Conservation (phyloP, 345 rosid genomes). For the Pistacia integerrima region DNA sequence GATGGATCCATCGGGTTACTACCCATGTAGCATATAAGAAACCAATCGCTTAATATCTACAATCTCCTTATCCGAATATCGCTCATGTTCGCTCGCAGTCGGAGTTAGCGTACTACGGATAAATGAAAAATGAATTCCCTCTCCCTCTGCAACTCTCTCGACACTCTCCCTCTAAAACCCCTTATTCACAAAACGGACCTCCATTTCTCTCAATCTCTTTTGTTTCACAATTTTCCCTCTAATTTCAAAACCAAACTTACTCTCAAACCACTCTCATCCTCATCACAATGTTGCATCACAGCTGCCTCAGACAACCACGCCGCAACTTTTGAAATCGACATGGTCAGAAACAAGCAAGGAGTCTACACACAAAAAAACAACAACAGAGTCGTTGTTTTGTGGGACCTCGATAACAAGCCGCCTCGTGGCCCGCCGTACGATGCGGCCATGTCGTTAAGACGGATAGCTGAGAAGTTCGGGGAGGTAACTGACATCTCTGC, state of each 20-base stretch:
- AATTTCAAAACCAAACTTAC: slow-evolving; percentile 13
- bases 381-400: slow-evolving; percentile 75
- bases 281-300: slow-evolving; percentile 22
- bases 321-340: slow-evolving; percentile 65
- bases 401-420: slow-evolving; percentile 99
- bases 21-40: neutral
- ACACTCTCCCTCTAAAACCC: slow-evolving; percentile 30
- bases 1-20: neutral
- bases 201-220: slow-evolving; percentile 29
- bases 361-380: slow-evolving; percentile 60
- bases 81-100: too few species aligned
- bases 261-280: slow-evolving; percentile 10
- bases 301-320: slow-evolving; percentile 28
- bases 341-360: slow-evolving; percentile 79
- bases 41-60: neutral
- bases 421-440: slow-evolving; percentile 81
- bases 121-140: slow-evolving; percentile 29
- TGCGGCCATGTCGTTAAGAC: slow-evolving; percentile 66
- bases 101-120: neutral
- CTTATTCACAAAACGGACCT: slow-evolving; percentile 25
- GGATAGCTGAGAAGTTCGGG: slow-evolving; percentile 66
- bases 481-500: slow-evolving; percentile 76
- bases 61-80: neutral
- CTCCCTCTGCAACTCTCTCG: slow-evolving; percentile 40
- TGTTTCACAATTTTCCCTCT: slow-evolving; percentile 12